Conservation (phyloP, 768 basidiomycete genomes). For the Phaeotremella fagi region DNA sequence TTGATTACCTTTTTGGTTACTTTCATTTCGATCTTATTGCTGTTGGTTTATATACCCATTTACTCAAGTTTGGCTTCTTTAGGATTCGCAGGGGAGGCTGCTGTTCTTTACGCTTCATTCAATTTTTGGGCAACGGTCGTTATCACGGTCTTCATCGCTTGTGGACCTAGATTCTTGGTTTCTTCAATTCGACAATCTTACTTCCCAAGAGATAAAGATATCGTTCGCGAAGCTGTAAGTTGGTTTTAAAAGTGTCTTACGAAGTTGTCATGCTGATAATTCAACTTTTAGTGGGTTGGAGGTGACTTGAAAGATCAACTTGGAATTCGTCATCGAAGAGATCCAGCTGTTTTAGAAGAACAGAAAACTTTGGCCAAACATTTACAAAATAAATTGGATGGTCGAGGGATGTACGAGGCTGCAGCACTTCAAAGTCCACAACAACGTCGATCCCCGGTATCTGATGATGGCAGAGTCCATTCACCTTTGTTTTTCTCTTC, state of each 20-base stretch:
- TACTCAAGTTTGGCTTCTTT: conserved; percentile 74
- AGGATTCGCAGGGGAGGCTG: conserved; percentile 69
- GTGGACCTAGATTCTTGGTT: conserved; percentile 75
- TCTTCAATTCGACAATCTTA: conserved; percentile 70
- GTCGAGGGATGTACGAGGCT: conserved; percentile 16
- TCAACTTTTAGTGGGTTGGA: conserved; percentile 23
- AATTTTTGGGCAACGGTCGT: conserved; percentile 79
- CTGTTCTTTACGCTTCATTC: conserved; percentile 68
- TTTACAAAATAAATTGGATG: conserved; percentile 7
- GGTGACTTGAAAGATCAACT: conserved; percentile 39
- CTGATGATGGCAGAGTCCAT: conserved; percentile 11
- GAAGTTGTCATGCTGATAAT: not conserved
- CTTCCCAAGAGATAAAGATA: conserved; percentile 76
- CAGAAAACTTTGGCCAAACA: conserved; percentile 9
- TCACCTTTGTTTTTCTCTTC: conserved; percentile 16
- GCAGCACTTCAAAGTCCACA: conserved; percentile 18
- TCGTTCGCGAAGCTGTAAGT: conserved; percentile 90
- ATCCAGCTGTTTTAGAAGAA: not conserved
- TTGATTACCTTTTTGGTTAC: conserved; percentile 31
- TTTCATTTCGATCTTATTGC: conserved; percentile 48
- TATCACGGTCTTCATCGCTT: conserved; percentile 63
- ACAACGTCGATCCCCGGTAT: conserved; percentile 13
- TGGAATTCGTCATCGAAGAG: conserved; percentile 21
- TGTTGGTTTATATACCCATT: conserved; percentile 80
- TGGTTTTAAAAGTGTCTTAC: conserved; percentile 2